Evolutionary conservation across 140 eudicot species (phyloP), one percentile per base, ranked within the genome.

Genomic region (Oenanthe javanica): DNA sequence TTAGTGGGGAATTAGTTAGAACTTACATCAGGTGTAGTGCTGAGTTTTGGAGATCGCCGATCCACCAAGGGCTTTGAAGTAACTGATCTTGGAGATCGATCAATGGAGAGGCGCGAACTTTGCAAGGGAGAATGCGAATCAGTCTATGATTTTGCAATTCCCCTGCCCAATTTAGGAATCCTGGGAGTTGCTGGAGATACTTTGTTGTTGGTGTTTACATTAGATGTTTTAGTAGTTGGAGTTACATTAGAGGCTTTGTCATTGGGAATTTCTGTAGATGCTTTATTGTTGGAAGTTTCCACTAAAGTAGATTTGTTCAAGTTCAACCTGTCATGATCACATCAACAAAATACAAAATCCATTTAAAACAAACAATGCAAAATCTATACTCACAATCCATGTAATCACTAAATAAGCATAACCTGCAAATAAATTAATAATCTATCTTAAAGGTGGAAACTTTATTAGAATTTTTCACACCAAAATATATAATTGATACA

Each of bases 1-100:
- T n/a, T n/a, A 61, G n/a, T 7, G 13, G 69, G 23, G 5, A 8
- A 7, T n/a, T 61, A 61, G 69, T n/a, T n/a, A n/a, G 69, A 61
- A 86, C 98, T 90, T 87, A 90, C 97, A 69, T 93, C 97, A 36
- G 90, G 85, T 19, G 90, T 89, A 57, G 87, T 87, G 80, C 80
- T 80, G 80, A 85, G 82, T 84, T 88, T 91, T 5, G 98, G 90
- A 18, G 97, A 86, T 40, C 88, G 82, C 19, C 96, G 90, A 50
- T 86, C 91, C 15, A 86, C 61, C 0, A 85, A 11, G 18, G 97
- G 88, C 90, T 90, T 94, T 10, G 96, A 79, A 72, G 91, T 79
- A 74, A 89, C 89, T 25, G 96, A 47, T 81, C 89, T 79, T 0
- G 97, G 96, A 9, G 98, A 89, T 4, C 94, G 86, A 77, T 94